A percentile compares a stretch with the other conserved stretches of the same genome.
These are phyloP conservation scores for Solanum medicagineum DNA, from an alignment of 257 asterid genomes.

Conservation along the genomic window DNA sequence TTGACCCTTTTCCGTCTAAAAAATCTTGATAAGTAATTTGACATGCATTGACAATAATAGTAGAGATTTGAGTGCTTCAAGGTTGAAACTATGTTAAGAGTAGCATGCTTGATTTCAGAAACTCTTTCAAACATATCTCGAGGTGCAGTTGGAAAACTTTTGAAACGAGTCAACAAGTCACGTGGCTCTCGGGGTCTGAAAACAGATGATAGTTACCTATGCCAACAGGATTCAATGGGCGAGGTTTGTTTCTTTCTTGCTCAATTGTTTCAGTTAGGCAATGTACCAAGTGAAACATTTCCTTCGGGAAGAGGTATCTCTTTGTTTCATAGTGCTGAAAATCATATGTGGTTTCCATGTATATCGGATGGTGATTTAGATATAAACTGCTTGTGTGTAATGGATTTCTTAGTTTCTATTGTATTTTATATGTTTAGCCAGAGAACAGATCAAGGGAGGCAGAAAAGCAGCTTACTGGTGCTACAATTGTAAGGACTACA, in stretches of 20 bases:
- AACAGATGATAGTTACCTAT: conserved; percentile 42
- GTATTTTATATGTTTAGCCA: conserved; percentile 20
- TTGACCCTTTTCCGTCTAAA: too few relatives aligned
- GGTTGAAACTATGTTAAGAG: not conserved
- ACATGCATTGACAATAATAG: not conserved
- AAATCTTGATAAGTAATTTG: not conserved
- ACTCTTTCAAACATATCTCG: conserved; percentile 56
- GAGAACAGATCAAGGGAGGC: conserved; percentile 14
- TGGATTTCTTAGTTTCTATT: not conserved
- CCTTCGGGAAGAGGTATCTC: not conserved
- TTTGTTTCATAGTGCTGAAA: not conserved
- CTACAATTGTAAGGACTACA: conserved; percentile 7
- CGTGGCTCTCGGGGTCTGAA: conserved; percentile 24
- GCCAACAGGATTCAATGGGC: conserved; percentile 21
- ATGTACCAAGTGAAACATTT: not conserved
- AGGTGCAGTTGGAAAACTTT: conserved; percentile 52
- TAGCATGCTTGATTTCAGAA: conserved; percentile 29
- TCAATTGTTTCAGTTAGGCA: not conserved
- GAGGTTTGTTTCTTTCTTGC: conserved; percentile 19
- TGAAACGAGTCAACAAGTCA: conserved; percentile 43
- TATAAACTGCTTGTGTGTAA: not conserved
- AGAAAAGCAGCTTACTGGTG: not conserved
- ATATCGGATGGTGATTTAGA: not conserved
- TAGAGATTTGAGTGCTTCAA: not conserved
- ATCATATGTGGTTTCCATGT: not conserved